A percentile compares a stretch with the other conserved stretches of the same genome.
Conservation (phyloP, 2,329 filamentous ascomycete species). For the Samsoniella hepiali region DNA sequence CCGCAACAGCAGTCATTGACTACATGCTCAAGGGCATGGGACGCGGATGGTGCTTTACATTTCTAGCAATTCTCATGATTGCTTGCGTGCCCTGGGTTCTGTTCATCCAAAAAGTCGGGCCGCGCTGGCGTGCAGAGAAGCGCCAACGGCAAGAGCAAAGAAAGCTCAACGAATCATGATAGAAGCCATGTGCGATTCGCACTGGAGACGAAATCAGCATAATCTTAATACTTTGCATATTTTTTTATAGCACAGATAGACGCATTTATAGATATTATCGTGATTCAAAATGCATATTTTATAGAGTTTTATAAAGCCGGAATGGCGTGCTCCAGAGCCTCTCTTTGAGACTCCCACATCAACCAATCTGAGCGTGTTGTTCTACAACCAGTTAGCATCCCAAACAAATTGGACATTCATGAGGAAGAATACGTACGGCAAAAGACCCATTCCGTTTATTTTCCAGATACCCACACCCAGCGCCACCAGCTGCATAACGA, state of each 20-base stretch:
- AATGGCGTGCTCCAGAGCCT: slow-evolving; percentile 63
- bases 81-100: slow-evolving; percentile 47
- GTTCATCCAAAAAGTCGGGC: slow-evolving; percentile 47
- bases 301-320: slow-evolving; percentile 58
- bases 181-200: not conserved
- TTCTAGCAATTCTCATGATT: slow-evolving; percentile 51
- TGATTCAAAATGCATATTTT: slow-evolving; percentile 21
- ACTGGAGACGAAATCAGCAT: not conserved
- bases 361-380: slow-evolving; percentile 97
- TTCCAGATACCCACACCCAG: slow-evolving; percentile 91
- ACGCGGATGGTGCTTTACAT: slow-evolving; percentile 60
- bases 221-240: not conserved
- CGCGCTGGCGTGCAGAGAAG: slow-evolving; percentile 50
- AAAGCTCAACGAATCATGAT: slow-evolving; percentile 6
- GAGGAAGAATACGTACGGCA: slow-evolving; percentile 64
- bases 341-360: slow-evolving; percentile 82
- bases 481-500: slow-evolving; percentile 80
- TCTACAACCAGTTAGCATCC: slow-evolving; percentile 41
- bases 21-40: slow-evolving; percentile 56
- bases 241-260: not conserved
- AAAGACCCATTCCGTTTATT: slow-evolving; percentile 89
- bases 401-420: not conserved
- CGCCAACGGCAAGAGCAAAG: slow-evolving; percentile 33
- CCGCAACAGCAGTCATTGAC: slow-evolving; percentile 56
- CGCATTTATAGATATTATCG: slow-evolving; percentile 9